phyloP scores from a whole-genome alignment of 2,329 filamentous ascomycete species.

The Ophiostoma tasmaniense region DNA sequence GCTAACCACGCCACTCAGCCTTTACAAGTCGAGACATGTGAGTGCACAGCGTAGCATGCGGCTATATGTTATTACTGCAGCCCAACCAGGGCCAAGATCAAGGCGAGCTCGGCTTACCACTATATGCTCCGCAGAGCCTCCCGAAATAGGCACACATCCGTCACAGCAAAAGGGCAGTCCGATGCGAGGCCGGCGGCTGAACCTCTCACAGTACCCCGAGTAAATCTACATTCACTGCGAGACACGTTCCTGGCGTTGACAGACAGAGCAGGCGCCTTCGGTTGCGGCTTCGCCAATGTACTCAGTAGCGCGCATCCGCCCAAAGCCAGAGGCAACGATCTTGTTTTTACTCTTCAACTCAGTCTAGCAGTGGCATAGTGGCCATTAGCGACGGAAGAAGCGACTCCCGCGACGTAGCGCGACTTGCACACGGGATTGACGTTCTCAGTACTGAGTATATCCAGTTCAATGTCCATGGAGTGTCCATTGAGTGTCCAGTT shows the following conservation, averaged over 20 bases:
- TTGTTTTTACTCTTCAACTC: not conserved
- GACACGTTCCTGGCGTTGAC: not conserved
- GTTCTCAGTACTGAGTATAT: too few relatives aligned
- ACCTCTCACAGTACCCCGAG: not conserved
- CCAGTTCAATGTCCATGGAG: not conserved
- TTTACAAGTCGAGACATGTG: not conserved
- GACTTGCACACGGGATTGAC: not conserved
- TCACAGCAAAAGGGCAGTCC: not conserved
- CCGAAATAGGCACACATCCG: not conserved
- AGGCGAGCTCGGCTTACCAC: not conserved
- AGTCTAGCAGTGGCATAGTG: not conserved
- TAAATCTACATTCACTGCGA: not conserved
- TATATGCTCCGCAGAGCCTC: not conserved
- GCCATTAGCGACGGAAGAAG: not conserved
- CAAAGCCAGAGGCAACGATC: not conserved
- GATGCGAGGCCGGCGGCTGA: not conserved
- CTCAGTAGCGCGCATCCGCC: not conserved
- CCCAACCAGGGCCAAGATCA: not conserved
- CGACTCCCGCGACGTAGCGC: not conserved
- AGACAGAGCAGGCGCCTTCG: not conserved
- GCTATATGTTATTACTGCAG: not conserved
- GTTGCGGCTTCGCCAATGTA: not conserved
- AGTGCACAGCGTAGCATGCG: not conserved
- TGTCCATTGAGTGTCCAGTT: not conserved
- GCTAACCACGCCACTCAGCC: not conserved